Evolutionary conservation across 2,329 filamentous ascomycete genomes (phyloP), one percentile per base, ranked within the genome.

Genomic region (Xylariaceae sp.): DNA sequence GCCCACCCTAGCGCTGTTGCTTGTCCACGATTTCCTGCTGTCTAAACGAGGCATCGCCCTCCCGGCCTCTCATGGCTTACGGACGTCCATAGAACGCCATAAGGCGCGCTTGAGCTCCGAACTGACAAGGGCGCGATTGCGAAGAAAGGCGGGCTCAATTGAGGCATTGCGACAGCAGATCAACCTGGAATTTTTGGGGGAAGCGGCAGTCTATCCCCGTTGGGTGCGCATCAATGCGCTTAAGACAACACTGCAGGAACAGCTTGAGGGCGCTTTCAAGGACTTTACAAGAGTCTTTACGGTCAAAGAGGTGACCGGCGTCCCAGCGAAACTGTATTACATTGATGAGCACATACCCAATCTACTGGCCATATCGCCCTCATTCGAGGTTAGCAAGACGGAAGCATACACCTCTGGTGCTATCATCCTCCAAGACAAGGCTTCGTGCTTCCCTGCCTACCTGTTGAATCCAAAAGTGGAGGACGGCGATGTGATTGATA

Each of bases 401-500:
- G 65, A 76, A 12, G 85, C 89, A 0, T 97, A 97, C 63, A 75
- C 69, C 12, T 70, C 76, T 1, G 91, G 91, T 1, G 76, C 81
- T 35, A 79, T 97, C 39, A 95, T 97, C 45, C 70, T 97, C 18
- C 93, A 98, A 62, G 93, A 97, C 59, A 97, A 96, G 64, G 91
- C 93, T 0, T 96, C 90, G 1, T 98, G 93, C 60, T 96, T 98
- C 57, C 93, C 93, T 0, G 93, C 91, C 1, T 93, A 93, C 59
- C 71, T 98, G 3, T 71, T 98, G 0, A 74, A 95, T 38, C 81
- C 85, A 0, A 68, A 67, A 0, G 68, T 79, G 8, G 71, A 78
- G 43, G 78, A 84, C 49, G 88, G 88, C 18, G 81, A 93, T 56
- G 71, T 94, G 8, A 79, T 97, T n/a, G 93, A 98, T 63, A 87